A percentile compares a stretch with the other conserved stretches of the same genome.
These are phyloP conservation scores for Venturia aucupariae DNA, from an alignment of 2,329 filamentous ascomycete genomes.

Conservation along the genomic window DNA sequence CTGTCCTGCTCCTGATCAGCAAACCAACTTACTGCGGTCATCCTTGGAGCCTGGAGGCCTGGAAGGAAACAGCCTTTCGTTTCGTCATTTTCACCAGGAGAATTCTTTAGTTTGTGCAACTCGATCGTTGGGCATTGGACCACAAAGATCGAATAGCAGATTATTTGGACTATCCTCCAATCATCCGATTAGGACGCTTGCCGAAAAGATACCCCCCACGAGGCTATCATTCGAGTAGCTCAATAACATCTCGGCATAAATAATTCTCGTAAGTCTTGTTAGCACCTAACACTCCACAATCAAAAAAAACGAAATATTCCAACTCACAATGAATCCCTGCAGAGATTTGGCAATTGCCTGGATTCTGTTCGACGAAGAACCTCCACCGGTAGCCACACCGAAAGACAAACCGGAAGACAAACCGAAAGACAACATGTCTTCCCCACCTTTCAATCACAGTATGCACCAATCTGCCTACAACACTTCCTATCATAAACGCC, in stretches of 20 bases:
- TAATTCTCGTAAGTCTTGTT: background rate
- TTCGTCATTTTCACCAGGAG: background rate
- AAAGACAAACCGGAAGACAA: no score
- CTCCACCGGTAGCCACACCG: no score
- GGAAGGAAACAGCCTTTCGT: background rate
- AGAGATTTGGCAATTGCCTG: background rate
- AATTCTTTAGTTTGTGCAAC: background rate
- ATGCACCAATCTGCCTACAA: conserved; percentile 4
- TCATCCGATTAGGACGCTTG: background rate
- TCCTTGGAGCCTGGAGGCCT: background rate
- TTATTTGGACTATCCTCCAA: background rate
- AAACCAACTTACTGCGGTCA: background rate
- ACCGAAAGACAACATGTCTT: background rate
- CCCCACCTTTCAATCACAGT: conserved; percentile 6
- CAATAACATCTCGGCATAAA: background rate
- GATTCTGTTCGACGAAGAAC: no score
- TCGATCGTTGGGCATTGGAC: background rate
- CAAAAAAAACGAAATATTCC: background rate
- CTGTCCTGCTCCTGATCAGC: background rate
- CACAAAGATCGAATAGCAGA: background rate
- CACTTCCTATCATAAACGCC: background rate
- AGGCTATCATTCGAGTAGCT: background rate
- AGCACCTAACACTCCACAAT: background rate
- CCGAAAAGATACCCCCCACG: background rate
- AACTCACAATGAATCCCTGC: background rate